Base-by-base conservation (phyloP, 2,329 filamentous ascomycete genomes). In the Botrytis fabae region DNA sequence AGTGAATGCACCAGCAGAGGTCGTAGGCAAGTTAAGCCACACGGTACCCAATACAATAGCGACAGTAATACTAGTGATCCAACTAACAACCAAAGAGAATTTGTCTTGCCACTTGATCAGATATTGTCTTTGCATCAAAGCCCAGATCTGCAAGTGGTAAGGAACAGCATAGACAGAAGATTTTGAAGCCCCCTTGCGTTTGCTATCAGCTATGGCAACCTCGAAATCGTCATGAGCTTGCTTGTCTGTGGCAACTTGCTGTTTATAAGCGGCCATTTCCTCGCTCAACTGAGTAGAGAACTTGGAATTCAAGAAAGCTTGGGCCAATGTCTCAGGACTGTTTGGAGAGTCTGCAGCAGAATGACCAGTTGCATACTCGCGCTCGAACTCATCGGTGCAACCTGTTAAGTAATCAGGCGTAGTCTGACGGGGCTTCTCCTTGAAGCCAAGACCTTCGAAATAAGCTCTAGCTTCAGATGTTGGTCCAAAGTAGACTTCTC, bases 31-130 rank as follows among this genome's bases (percentile, higher is more conserved):
- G 51, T 93, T 85, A 73, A 94, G 86, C 85, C 92, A 97, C 6
- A 96, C 89, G 0, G 93, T 94, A 77, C 93, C 94, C 63, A 93
- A 85, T 38, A 97, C 88, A 74, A 97, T 90, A 22, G 91, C 93
- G 76, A 95, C 90, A 77, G 93, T 84, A 77, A 95, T 90, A 12
- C 86, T 88, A 0, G 89, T 90, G 59, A 87, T 82, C 92, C 92
- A 96, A 2, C 91, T 91, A 44, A 96, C 88, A 22, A 86, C 84
- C 9, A 97, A 85, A n/a, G 90, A 90, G 79, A 95, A 92, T 73
- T 91, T 91, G 81, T 97, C 93, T 81, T 97, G 93, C 84, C 93
- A 91, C 84, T 96, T 96, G 78, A 97, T 90, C 69, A 92, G 85
- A 81, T 94, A 96, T 81, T 97, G 93, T 8, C 94, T 89, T 81